A percentile compares a stretch with the other conserved stretches of the same genome.
Evolutionary conservation across 1,139 yeast species (phyloP).

Genomic region (Yamadazyma diospyri): DNA sequence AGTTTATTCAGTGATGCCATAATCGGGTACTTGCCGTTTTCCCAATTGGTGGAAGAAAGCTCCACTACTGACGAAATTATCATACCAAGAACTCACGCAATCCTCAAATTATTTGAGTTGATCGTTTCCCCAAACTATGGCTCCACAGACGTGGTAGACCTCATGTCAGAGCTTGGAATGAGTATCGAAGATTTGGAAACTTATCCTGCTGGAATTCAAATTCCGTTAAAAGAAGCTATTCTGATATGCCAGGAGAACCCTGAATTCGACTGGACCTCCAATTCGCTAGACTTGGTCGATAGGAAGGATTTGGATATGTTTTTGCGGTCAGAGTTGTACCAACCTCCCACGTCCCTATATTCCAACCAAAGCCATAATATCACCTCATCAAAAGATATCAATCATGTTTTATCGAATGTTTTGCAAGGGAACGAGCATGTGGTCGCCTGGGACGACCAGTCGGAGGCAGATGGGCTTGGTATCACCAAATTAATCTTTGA

Average conservation of each 20-base stretch:
- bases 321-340: conserved; percentile 16
- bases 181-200: conserved; percentile 56
- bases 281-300: conserved; percentile 59
- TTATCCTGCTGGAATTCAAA: conserved; percentile 66
- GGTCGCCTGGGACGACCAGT: conserved; percentile 63
- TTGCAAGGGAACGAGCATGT: conserved; percentile 46
- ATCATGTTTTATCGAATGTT: conserved; percentile 43
- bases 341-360: conserved; percentile 17
- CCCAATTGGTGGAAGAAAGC: conserved; percentile 65
- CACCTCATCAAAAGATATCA: conserved; percentile 36
- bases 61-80: conserved; percentile 55
- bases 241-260: conserved; percentile 56
- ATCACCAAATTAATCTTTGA: conserved; percentile 73
- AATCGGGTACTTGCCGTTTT: conserved; percentile 59
- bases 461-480: conserved; percentile 62
- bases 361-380: conserved; percentile 10
- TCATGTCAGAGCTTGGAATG: conserved; percentile 56
- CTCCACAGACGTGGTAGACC: conserved; percentile 51
- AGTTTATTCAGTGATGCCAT: conserved; percentile 46
- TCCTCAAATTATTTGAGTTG: conserved; percentile 59
- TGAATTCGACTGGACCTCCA: conserved; percentile 44
- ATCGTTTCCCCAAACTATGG: conserved; percentile 54
- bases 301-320: conserved; percentile 59
- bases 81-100: conserved; percentile 62
- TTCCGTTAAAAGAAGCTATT: conserved; percentile 63